Base-by-base conservation (phyloP, 2,329 filamentous ascomycete species). In the Clarireedia sp. region DNA sequence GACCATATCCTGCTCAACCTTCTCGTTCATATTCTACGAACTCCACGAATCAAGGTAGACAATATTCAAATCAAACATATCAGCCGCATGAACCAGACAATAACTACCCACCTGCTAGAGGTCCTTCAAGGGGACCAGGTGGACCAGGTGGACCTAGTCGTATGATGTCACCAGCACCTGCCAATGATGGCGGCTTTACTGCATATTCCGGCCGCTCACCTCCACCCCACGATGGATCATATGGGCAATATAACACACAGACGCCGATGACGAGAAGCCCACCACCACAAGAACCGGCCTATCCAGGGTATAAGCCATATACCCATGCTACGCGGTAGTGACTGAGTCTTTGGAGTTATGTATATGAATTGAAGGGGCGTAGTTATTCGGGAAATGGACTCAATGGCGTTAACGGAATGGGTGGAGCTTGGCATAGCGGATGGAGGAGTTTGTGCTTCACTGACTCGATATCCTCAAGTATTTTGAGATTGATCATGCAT, bases 21-120 rank as follows among this genome's bases (percentile, higher is more conserved):
- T 50, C 56, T 33, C 59, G 61, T 23, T 62, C 65, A 49, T 66
- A 62, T 26, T 64, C 64, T 5, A 51, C 51, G n/a, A 63, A 62
- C 19, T 62, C 64, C 7, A 60, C 38, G 51, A 56, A 21, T 16
- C 21, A 10, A 24, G 16, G 19, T 14, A 46, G 23, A 24, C 43
- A 55, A 41, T 38, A 19, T 44, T 54, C 43, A 41, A 51, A 23
- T 46, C 56, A 16, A 49, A 37, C 52, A 41, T 56, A 56, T 33
- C 54, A 51, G 46, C 14, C 48, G 19, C 29, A 56, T 16, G 43
- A 46, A 26, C 33, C 49, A 6, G 47, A 57, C 5, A 26, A 38
- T 19, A 16, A 19, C 10, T 46, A 46, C 51, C 43, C 45, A 19
- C 49, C 51, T 8, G 36, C 37, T 14, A 47, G 48, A 45, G 58